A percentile compares a stretch with the other conserved stretches of the same genome.
Conservation (phyloP, 768 basidiomycete genomes). For the Podaxis rugospora region DNA sequence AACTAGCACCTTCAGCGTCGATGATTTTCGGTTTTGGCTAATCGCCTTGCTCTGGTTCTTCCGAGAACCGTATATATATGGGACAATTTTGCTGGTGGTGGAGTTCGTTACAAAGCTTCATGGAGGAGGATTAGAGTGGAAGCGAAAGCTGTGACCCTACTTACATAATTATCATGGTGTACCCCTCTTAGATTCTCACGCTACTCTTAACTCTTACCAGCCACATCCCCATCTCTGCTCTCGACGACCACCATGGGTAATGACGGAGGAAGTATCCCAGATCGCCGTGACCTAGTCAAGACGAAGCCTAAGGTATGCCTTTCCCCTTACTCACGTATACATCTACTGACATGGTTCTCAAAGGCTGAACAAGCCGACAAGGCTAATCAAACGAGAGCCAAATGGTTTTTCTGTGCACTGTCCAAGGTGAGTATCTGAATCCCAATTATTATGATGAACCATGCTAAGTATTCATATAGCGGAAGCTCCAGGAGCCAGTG, state of each 20-base stretch:
- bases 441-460: no score
- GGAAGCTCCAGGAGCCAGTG: slow-evolving; percentile 81
- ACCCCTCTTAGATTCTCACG: background rate
- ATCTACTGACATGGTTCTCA: slow-evolving; percentile 3
- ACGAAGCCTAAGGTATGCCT: slow-evolving; percentile 61
- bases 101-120: no score
- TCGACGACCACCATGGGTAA: slow-evolving; percentile 58
- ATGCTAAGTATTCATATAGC: slow-evolving; percentile 34
- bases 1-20: background rate
- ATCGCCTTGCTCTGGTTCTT: background rate
- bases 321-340: background rate
- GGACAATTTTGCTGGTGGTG: no score
- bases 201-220: background rate
- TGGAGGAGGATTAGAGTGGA: no score
- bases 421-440: slow-evolving; percentile 65
- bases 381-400: slow-evolving; percentile 81
- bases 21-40: background rate
- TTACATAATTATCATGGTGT: background rate
- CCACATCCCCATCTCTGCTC: background rate
- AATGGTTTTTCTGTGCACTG: slow-evolving; percentile 92
- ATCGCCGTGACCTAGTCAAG: slow-evolving; percentile 73
- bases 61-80: no score
- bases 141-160: background rate
- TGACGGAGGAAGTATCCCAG: slow-evolving; percentile 86
- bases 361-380: slow-evolving; percentile 87